Evolutionary conservation across 1,284 basidiomycete species (phyloP).

Genomic region (Exobasidium rhododendri): DNA sequence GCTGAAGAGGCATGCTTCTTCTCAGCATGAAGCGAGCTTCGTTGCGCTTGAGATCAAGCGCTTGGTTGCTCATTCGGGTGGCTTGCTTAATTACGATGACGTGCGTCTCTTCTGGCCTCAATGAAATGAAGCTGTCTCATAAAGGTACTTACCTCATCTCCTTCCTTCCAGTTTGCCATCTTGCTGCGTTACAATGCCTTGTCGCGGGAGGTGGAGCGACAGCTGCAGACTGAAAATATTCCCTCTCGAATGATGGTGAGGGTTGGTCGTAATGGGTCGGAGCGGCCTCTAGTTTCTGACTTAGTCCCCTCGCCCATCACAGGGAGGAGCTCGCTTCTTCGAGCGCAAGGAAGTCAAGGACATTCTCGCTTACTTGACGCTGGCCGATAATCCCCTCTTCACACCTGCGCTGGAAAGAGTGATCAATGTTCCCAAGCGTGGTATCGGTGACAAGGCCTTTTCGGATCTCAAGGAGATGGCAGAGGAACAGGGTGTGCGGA

Average conservation of each 20-base stretch:
- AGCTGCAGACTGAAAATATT: conserved; percentile 73
- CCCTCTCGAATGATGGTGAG: conserved; percentile 67
- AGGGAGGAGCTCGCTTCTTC: conserved; percentile 79
- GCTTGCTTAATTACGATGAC: conserved; percentile 70
- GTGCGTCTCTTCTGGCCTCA: too few relatives aligned
- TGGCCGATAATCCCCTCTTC: conserved; percentile 77
- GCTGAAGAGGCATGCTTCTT: conserved; percentile 24
- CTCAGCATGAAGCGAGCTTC: conserved; percentile 37
- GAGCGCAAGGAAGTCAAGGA: conserved; percentile 76
- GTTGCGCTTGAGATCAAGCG: conserved; percentile 79
- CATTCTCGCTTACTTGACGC: conserved; percentile 68
- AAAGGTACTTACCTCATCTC: too few relatives aligned
- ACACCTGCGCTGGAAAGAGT: conserved; percentile 69
- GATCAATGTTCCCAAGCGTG: conserved; percentile 71
- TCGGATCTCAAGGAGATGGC: conserved; percentile 64
- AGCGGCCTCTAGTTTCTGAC: not conserved
- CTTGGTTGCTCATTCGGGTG: conserved; percentile 70
- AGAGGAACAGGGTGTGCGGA: conserved; percentile 61
- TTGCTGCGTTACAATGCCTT: conserved; percentile 71
- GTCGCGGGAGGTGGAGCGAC: conserved; percentile 73
- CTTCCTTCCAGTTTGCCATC: conserved; percentile 59
- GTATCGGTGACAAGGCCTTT: conserved; percentile 79
- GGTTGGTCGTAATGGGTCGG: not conserved
- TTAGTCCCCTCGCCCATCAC: not conserved
- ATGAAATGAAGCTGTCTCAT: too few relatives aligned